Base-by-base conservation (phyloP, 2,329 filamentous ascomycete species). In the Botrytis byssoidea region DNA sequence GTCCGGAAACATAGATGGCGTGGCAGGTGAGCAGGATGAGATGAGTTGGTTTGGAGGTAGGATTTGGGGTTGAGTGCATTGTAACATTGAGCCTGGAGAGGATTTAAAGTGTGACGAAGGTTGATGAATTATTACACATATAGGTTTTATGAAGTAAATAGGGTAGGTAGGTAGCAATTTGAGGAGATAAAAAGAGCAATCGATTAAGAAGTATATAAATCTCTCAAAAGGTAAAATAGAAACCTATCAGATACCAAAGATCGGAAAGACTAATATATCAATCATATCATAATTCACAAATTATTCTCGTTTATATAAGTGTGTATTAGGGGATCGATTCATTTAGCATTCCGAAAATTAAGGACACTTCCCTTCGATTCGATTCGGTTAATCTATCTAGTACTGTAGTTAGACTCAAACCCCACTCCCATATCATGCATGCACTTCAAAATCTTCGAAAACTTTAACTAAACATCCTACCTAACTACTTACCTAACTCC, bases 1-100 rank as follows among this genome's bases (percentile, higher is more conserved):
- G 84, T 0, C 90, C 89, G 40, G 90, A 90, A 22, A 85, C 83
- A 86, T 92, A 97, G 74, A 95, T 93, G 42, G 90, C 92, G 83
- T 97, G 94, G 81, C 94, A 95, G 84, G 93, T 96, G 69, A 97
- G 91, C 66, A 97, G 84, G 70, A 97, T 88, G 18, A 97, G 86
- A 76, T 93, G 87, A 8, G 70, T 77, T 63, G 75, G 71, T n/a
- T 55, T n/a, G 32, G 68, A 37, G 37, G 2, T 18, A 6, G 55
- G 14, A 14, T 6, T 12, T 25, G 37, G 16, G 37, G 46, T 60
- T 32, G 37, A 12, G 22, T n/a, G 10, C 51, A 55, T 55, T 29
- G 14, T 22, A 29, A 16, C 29, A 0, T n/a, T 16, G 48, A n/a
- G 6, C 12, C 48, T 14, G 18, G 68, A 20, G 29, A 37, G 29